Base-by-base conservation (phyloP, 306 rosid species). In the Albizia julibrissin region DNA sequence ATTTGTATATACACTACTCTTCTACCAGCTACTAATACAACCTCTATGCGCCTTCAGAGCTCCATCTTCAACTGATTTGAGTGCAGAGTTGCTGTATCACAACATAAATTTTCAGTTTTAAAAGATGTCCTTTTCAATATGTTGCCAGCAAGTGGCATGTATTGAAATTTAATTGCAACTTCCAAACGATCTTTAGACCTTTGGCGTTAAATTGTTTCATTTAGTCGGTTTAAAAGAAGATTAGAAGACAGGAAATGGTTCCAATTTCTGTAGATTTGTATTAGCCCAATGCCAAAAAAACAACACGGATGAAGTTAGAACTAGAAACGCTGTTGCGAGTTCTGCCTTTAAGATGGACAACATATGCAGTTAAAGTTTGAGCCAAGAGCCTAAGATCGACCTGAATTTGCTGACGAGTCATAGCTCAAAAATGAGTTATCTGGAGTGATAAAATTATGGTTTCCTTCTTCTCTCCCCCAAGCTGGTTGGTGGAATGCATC, bases 41-140 rank as follows among this genome's bases (percentile, higher is more conserved):
- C 80, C 88, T 75, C 77, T 84, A 68, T 73, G 70, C 49, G 73
- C 75, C 83, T 87, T 95, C 90, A 90, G 71, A 85, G 90, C 89
- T 95, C 97, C 94, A 91, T 95, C 98, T 95, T 92, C 92, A 95
- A 81, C 74, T 92, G 97, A 85, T 91, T 88, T 73, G 92, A 85
- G 84, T 89, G 97, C 91, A 91, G 87, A 82, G 94, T 82, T 64
- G 88, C 98, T 95, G 97, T 52, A 69, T 78, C 80, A 86, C 83
- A 85, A 52, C 83, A 67, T 59, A 50, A 81, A 52, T 52, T 39
- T 69, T 72, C 77, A 39, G 49, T 68, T 3, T 75, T 84, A 66
- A 80, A 76, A 50, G 43, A 67, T 74, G 8, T 37, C 78, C 18
- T 58, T 44, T 37, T 71, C 79, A 52, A 15, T 52, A 74, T 34